Evolutionary conservation across 805 yeast species (phyloP).

Genomic region (Barnettozyma sp.): DNA sequence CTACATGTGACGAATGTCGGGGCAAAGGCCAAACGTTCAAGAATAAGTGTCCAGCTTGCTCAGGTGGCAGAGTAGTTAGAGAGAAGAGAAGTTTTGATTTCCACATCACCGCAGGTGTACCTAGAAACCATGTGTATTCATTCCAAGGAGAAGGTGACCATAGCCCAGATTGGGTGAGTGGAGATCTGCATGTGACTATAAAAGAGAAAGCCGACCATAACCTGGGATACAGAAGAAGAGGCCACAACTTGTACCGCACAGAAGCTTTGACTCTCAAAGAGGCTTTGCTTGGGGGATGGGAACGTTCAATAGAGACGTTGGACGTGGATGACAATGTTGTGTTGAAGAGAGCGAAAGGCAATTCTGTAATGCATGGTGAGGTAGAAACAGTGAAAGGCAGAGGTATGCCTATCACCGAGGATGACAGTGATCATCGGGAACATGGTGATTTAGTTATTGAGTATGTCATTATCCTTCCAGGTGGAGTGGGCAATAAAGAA

Average conservation of each 20-base stretch:
- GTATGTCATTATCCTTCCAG: conserved; percentile 41
- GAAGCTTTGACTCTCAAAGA: conserved; percentile 71
- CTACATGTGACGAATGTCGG: conserved; percentile 69
- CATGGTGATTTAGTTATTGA: conserved; percentile 48
- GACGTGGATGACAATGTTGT: conserved; percentile 50
- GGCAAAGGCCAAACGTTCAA: conserved; percentile 69
- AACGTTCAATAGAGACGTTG: conserved; percentile 54
- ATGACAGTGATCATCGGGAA: conserved; percentile 31
- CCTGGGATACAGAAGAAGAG: conserved; percentile 83
- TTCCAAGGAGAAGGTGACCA: conserved; percentile 77
- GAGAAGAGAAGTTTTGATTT: conserved; percentile 52
- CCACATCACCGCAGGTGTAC: conserved; percentile 63
- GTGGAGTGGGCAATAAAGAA: conserved; percentile 23
- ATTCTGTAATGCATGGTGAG: conserved; percentile 55
- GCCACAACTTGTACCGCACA: conserved; percentile 66
- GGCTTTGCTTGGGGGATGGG: conserved; percentile 78
- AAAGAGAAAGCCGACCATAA: conserved; percentile 48
- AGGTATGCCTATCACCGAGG: conserved; percentile 74
- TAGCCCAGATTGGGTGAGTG: conserved; percentile 75
- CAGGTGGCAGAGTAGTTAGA: conserved; percentile 59
- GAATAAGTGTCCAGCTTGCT: conserved; percentile 60
- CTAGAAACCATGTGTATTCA: conserved; percentile 50
- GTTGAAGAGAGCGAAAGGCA: conserved; percentile 41
- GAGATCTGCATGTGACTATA: conserved; percentile 63
- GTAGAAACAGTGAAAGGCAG: conserved; percentile 62